Conservation (phyloP, 305 asterid species). For the Fraxinus dipetala region DNA sequence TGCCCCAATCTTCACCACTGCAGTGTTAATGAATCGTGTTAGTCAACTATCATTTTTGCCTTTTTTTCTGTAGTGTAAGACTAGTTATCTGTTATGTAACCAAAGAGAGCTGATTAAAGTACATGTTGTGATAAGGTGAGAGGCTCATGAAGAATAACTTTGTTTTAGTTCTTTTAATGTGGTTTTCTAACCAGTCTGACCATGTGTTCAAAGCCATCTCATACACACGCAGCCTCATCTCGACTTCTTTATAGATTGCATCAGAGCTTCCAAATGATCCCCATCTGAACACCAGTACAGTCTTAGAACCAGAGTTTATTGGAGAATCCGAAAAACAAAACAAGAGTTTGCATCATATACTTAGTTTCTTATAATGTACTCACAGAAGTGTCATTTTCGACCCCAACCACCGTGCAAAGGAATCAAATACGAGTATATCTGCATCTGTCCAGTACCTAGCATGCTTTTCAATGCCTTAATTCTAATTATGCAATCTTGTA, state of each 20-base stretch:
- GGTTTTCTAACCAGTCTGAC: constrained; percentile 60
- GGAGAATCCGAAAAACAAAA: background rate
- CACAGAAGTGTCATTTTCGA: constrained; percentile 48
- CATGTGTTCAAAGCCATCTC: constrained; percentile 59
- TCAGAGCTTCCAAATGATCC: constrained; percentile 56
- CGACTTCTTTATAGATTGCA: constrained; percentile 36
- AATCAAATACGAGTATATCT: constrained; percentile 57
- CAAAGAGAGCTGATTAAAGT: background rate
- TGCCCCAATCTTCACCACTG: constrained; percentile 42
- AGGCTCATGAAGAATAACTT: constrained; percentile 50
- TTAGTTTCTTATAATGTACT: constrained; percentile 15
- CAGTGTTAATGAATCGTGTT: background rate
- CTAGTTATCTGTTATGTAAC: background rate
- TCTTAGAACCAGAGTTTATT: background rate
- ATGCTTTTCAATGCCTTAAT: constrained; percentile 49
- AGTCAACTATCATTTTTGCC: background rate
- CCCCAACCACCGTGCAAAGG: constrained; percentile 62
- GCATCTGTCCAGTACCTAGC: constrained; percentile 63
- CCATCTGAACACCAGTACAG: constrained; percentile 34
- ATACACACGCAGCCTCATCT: constrained; percentile 31
- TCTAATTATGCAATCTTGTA: constrained; percentile 30
- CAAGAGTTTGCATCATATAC: background rate
- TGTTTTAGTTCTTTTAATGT: constrained; percentile 47
- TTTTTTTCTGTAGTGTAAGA: background rate
- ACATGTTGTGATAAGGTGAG: constrained; percentile 48